Evolutionary conservation across 2,329 filamentous ascomycete species (phyloP), one percentile per base, ranked within the genome.

Genomic region (Neofusicoccum parvum): DNA sequence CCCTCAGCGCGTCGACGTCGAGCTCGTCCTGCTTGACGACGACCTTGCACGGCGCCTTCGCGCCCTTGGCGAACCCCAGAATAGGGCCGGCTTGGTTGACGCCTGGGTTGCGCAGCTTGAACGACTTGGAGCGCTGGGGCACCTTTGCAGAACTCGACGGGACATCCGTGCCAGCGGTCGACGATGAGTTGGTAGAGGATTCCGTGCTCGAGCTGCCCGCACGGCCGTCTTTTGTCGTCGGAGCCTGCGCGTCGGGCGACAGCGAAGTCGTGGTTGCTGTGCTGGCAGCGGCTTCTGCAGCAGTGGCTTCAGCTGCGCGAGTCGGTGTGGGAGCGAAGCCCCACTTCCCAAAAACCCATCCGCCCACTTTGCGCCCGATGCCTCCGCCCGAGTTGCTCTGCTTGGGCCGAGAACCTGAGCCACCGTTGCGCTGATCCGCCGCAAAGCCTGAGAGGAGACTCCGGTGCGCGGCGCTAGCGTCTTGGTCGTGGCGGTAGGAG

Each of bases 301-400:
- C 56, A 7, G 56, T 32, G 49, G 39, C 39, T 65, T 64, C 37
- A 62, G 59, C 5, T 20, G 17, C 11, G 67, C 41, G 53, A n/a
- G 68, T 60, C 20, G 67, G 64, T 64, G 69, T 63, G 39, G 75
- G 85, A 4, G 82, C 81, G 17, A 82, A 79, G 23, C 86, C 87
- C 88, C 88, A 90, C 70, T 84, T 84, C 1, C 87, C 85, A 64
- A 86, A 83, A 9, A 90, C 83, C 88, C 88, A 90, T 4, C 87
- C 87, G 3, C 87, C 87, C n/a, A 89, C 79, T 66, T 84, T 86
- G 66, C 83, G 82, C 34, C 83, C 79, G 88, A 66, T 58, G 69
- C 72, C 50, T 69, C 62, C 50, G 23, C 48, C 27, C 50, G 56
- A 60, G n/a, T 60, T 60, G n/a, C 32, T 49, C 34, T 36, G 56